These are phyloP conservation scores for Coccomyxa subellipsoidea DNA, from an alignment of 163 green algal species.

Conservation along the genomic window DNA sequence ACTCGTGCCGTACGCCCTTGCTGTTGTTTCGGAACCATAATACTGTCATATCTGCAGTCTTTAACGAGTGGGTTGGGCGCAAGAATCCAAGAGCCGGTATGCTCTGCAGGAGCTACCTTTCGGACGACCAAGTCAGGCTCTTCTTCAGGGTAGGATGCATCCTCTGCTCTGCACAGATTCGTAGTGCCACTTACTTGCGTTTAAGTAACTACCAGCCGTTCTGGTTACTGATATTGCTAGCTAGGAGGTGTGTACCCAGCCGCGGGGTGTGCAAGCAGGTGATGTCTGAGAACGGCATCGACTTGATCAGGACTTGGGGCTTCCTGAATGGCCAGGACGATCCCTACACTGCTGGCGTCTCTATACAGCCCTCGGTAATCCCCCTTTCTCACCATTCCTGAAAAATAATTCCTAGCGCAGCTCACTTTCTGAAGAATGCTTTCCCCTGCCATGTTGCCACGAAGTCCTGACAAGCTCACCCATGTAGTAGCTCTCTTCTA, in stretches of 20 bases:
- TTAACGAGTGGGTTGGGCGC: not conserved
- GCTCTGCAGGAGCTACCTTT: not conserved
- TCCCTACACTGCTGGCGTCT: not conserved
- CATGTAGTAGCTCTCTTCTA: too few relatives aligned
- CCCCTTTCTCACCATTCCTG: not conserved
- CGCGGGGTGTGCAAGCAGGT: not conserved
- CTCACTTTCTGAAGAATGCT: too few relatives aligned
- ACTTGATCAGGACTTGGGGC: not conserved
- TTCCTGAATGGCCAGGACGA: not conserved
- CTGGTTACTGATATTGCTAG: not conserved
- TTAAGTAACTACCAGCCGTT: too few relatives aligned
- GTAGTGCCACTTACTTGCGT: too few relatives aligned
- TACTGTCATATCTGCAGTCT: not conserved
- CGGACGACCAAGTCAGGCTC: not conserved
- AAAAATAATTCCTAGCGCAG: not conserved
- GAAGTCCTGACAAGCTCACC: too few relatives aligned
- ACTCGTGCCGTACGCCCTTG: too few relatives aligned
- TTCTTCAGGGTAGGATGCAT: not conserved
- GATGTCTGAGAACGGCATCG: not conserved
- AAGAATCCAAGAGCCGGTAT: not conserved
- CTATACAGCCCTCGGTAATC: not conserved
- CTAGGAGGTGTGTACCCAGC: not conserved
- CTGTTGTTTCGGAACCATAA: not conserved
- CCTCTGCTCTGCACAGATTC: too few relatives aligned
- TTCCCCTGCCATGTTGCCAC: too few relatives aligned